Evolutionary conservation across 352 stramenopile species (phyloP).

Genomic region (Pythium myriotylum): DNA sequence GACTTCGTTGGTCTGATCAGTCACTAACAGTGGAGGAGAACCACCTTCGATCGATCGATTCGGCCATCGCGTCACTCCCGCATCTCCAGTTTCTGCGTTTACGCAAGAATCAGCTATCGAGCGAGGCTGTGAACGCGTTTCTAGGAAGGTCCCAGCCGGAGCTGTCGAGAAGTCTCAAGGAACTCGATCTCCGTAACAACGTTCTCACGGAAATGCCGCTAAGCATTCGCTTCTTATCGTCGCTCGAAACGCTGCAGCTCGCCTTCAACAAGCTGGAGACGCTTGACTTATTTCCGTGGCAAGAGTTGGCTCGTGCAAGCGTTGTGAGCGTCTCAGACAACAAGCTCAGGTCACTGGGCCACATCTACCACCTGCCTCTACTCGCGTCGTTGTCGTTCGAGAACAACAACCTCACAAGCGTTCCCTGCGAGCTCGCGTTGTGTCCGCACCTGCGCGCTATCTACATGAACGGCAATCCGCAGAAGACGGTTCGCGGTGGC

Average conservation of each 20-base stretch:
- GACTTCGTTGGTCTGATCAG: slow-evolving; percentile 25
- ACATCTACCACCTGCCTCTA: slow-evolving; percentile 56
- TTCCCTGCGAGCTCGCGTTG: slow-evolving; percentile 69
- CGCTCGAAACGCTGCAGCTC: slow-evolving; percentile 66
- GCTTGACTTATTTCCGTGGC: slow-evolving; percentile 69
- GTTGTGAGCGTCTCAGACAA: slow-evolving; percentile 82
- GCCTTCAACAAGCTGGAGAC: slow-evolving; percentile 75
- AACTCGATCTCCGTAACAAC: slow-evolving; percentile 82
- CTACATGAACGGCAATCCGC: slow-evolving; percentile 86
- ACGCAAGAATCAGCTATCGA: slow-evolving; percentile 73
- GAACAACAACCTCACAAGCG: slow-evolving; percentile 77
- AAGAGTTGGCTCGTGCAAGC: slow-evolving; percentile 40
- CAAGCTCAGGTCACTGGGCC: slow-evolving; percentile 63
- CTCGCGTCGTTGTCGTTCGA: slow-evolving; percentile 80
- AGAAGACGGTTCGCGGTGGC: slow-evolving; percentile 72
- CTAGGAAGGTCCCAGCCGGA: slow-evolving; percentile 22
- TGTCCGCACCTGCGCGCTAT: slow-evolving; percentile 66
- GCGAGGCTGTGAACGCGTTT: slow-evolving; percentile 45
- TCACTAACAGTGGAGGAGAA: slow-evolving; percentile 78
- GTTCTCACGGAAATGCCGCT: slow-evolving; percentile 43
- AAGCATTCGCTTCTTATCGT: slow-evolving; percentile 36
- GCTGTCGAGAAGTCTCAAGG: slow-evolving; percentile 31
- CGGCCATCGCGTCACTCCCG: slow-evolving; percentile 43
- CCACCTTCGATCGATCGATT: slow-evolving; percentile 46
- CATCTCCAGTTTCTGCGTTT: slow-evolving; percentile 63